Evolutionary conservation across 805 yeast genomes (phyloP), one percentile per base, ranked within the genome.

Genomic region (Candida namnaoensis): DNA sequence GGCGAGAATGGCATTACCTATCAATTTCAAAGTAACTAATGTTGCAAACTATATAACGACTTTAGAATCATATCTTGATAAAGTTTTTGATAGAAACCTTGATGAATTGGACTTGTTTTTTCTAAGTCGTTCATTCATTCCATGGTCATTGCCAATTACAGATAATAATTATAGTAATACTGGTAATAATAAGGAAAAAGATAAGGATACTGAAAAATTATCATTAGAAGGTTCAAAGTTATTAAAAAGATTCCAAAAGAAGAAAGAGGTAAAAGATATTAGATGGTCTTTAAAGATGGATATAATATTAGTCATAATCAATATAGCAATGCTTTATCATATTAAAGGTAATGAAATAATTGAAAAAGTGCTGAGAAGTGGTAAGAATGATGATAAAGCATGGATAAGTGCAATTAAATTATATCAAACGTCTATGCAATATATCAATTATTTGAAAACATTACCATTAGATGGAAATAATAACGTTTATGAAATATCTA

Each of bases 201-300:
- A 27, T 7, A 27, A 27, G 30, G 11, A 27, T 7, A 27, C 19
- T 19, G 19, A 19, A 19, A 19, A 19, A 19, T 19, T 19, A 19
- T 3, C 19, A 19, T 19, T 19, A 19, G 19, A 19, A 19, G 19
- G 19, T 19, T 19, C 19, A 19, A 19, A 19, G 19, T 19, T 19
- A 19, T 19, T 19, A 3, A 19, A 19, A 19, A 19, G 19, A 3
- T 19, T 19, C 19, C 19, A 19, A 19, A 19, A 3, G 19, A 19
- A 19, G 3, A 19, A 19, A 10, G 13, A 9, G 9, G 19, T 28
- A n/a, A 32, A 24, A 7, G 15, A 3, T 3, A 3, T 14, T 8
- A 8, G 30, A n/a, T 54, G 59, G 59, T 37, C 43, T 0, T 26
- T 54, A 9, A 32, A 38, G 3, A 45, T 52, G 37, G 59, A 54